These are phyloP conservation scores for Astrothelium subdiscretum DNA, from an alignment of 495 filamentous ascomycete species.

Conservation along the genomic window DNA sequence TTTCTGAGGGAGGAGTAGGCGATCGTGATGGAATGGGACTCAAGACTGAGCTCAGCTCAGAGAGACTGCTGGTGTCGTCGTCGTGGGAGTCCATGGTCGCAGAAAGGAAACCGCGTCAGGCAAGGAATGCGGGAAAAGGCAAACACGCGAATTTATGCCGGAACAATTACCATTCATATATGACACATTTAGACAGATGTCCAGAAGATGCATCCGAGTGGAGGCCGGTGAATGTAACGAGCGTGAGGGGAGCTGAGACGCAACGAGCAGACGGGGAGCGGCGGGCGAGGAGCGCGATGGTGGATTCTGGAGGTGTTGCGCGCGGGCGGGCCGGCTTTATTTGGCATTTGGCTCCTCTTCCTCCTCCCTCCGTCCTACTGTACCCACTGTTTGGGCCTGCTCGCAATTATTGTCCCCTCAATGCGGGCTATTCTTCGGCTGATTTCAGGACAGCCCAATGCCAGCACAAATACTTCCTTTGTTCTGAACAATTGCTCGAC, in stretches of 20 bases:
- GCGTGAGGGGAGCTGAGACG: neutral
- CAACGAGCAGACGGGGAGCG: neutral
- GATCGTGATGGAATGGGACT: conserved; percentile 43
- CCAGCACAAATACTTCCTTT: neutral
- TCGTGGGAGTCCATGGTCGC: neutral
- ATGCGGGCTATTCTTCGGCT: too few relatives aligned
- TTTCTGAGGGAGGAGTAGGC: conserved; percentile 43
- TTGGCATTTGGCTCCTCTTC: neutral
- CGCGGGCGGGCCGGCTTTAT: neutral
- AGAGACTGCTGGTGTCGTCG: conserved; percentile 14
- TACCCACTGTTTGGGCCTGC: neutral
- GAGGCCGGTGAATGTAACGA: neutral
- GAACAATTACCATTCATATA: neutral
- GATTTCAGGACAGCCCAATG: neutral
- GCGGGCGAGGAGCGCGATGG: neutral
- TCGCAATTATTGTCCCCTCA: neutral
- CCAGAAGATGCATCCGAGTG: neutral
- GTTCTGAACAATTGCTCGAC: neutral
- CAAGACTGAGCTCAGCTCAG: conserved; percentile 41
- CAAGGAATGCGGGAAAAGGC: neutral
- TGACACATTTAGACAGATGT: neutral
- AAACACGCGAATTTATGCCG: neutral
- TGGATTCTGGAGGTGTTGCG: neutral
- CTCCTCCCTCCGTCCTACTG: neutral
- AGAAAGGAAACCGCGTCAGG: neutral